phyloP scores from a whole-genome alignment of 768 basidiomycete genomes.

The Tubosaeta brunneosetosa region DNA sequence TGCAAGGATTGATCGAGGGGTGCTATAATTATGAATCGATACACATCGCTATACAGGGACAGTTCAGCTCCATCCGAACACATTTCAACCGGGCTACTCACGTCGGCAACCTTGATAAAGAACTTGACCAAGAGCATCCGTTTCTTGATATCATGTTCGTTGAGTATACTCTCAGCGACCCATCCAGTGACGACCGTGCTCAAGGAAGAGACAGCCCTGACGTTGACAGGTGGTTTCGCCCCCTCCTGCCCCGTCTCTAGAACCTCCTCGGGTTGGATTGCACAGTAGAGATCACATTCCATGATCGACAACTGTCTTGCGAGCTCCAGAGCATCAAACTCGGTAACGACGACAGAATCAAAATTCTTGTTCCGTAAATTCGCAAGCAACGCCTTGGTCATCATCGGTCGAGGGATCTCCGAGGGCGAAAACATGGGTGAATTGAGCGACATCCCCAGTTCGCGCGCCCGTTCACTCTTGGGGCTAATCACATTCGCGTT shows the following conservation, averaged over 20 bases:
- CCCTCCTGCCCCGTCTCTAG: constrained; percentile 77
- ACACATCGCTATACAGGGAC: constrained; percentile 65
- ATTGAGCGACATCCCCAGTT: constrained; percentile 72
- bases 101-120: constrained; percentile 91
- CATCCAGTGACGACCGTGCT: constrained; percentile 94
- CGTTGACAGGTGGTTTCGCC: constrained; percentile 57
- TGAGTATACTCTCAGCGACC: constrained; percentile 92
- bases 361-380: constrained; percentile 66
- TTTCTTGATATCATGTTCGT: constrained; percentile 86
- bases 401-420: constrained; percentile 81
- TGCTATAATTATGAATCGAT: constrained; percentile 83
- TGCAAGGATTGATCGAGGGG: constrained; percentile 86
- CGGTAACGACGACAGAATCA: constrained; percentile 63
- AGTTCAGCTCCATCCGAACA: constrained; percentile 6
- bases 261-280: constrained; percentile 84
- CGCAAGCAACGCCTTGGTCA: constrained; percentile 73
- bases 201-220: constrained; percentile 80
- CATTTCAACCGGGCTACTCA: constrained; percentile 37
- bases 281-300: constrained; percentile 85
- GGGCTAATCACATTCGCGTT: constrained; percentile 48
- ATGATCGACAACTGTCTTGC: constrained; percentile 92
- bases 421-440: constrained; percentile 47
- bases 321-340: constrained; percentile 89
- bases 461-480: constrained; percentile 60
- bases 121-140: constrained; percentile 77